Conservation (phyloP, 805 yeast species). For the Metschnikowia chrysomelidarum region DNA sequence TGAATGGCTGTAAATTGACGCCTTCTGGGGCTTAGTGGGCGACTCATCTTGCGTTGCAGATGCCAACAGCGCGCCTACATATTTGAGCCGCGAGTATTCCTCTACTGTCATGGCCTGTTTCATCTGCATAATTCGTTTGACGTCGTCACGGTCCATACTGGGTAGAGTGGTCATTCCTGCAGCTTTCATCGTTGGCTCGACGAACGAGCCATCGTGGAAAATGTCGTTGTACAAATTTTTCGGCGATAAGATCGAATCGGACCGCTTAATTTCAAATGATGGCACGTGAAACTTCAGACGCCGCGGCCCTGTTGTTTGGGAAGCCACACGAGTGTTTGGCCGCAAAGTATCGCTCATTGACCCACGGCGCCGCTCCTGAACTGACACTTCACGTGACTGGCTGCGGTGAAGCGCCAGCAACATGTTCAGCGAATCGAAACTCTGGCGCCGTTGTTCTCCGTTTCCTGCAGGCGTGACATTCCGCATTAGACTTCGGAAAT, state of each 20-base stretch:
- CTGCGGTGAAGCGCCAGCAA: constrained; percentile 20
- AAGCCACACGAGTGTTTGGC: constrained; percentile 1
- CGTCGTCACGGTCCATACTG: constrained; percentile 47
- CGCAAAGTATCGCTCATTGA: constrained; percentile 7
- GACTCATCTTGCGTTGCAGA: constrained; percentile 18
- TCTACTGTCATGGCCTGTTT: constrained; percentile 40
- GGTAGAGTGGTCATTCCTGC: constrained; percentile 49
- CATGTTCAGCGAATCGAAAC: constrained; percentile 30
- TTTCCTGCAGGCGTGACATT: not conserved
- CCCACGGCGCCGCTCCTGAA: constrained; percentile 2
- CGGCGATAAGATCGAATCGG: constrained; percentile 35
- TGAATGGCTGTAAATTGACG: constrained; percentile 18
- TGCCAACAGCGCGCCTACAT: constrained; percentile 22
- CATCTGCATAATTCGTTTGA: constrained; percentile 33
- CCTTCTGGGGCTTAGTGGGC: constrained; percentile 15
- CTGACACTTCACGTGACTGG: not conserved
- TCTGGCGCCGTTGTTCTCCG: constrained; percentile 15
- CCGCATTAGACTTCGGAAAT: constrained; percentile 33
- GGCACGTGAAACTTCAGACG: constrained; percentile 35
- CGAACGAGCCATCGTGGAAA: constrained; percentile 27
- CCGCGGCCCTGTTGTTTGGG: no score
- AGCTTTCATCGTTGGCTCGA: constrained; percentile 39
- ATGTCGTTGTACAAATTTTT: constrained; percentile 39
- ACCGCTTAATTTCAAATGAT: constrained; percentile 40
- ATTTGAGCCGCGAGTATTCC: constrained; percentile 36